phyloP scores from a whole-genome alignment of 805 yeast genomes.

The Barnettozyma siamensis region DNA sequence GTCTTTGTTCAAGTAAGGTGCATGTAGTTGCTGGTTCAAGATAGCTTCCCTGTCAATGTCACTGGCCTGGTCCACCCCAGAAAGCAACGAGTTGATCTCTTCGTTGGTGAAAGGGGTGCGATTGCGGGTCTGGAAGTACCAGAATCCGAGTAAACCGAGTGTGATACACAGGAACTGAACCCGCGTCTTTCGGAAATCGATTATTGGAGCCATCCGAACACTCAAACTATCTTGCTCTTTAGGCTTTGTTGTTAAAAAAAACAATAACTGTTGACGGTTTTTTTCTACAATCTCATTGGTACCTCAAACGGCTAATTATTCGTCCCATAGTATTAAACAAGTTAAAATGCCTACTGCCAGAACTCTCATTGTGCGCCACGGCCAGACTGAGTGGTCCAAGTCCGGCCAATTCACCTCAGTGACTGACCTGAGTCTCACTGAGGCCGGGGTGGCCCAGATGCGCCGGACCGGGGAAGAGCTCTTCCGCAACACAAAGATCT shows the following conservation, averaged over 20 bases:
- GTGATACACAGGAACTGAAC: constrained; percentile 1
- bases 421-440: constrained; percentile 78
- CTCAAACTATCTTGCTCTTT: too few species aligned
- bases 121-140: constrained; percentile 1
- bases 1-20: constrained; percentile 38
- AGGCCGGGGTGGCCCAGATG: constrained; percentile 74
- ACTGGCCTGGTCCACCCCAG: constrained; percentile 34
- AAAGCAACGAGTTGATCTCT: constrained; percentile 40
- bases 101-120: constrained; percentile 24
- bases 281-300: not conserved
- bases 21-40: constrained; percentile 24
- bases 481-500: constrained; percentile 51
- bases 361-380: constrained; percentile 70
- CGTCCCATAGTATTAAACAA: too few species aligned
- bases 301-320: not conserved
- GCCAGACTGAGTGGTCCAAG: constrained; percentile 95
- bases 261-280: not conserved
- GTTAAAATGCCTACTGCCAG: constrained; percentile 48
- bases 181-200: not conserved
- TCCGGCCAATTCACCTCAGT: constrained; percentile 86
- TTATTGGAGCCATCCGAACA: not conserved
- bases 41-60: constrained; percentile 33
- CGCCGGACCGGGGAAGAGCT: constrained; percentile 63
- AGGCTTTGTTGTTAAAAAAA: too few species aligned
- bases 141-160: constrained; percentile 1